Percentiles rank a stretch among this genome's conserved stretches.
phyloP scores from a whole-genome alignment of 2,329 filamentous ascomycete genomes.

The Penicillium freii region DNA sequence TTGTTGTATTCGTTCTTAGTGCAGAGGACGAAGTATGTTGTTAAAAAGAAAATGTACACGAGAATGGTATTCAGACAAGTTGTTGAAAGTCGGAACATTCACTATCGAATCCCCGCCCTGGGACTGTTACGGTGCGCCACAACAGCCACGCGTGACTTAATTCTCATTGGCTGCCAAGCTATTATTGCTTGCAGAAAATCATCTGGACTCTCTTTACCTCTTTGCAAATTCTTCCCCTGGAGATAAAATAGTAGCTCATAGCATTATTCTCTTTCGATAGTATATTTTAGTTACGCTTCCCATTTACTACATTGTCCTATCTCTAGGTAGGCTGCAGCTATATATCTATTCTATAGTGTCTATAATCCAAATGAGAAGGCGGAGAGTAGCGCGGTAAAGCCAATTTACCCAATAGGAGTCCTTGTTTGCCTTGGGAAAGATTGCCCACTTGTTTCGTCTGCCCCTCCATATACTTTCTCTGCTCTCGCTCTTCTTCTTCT shows the following conservation, averaged over 20 bases:
- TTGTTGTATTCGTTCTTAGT: neutral
- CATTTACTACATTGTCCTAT: neutral
- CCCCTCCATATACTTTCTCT: conserved; percentile 9
- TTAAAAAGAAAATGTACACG: neutral
- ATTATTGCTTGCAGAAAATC: neutral
- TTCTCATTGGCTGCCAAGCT: neutral
- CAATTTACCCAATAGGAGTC: neutral
- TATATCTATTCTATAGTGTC: neutral
- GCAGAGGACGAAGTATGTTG: neutral
- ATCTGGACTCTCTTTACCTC: neutral
- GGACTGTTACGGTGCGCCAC: neutral
- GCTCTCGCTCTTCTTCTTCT: neutral
- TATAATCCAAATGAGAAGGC: neutral
- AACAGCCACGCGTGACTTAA: neutral
- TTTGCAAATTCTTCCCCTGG: neutral
- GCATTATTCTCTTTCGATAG: neutral
- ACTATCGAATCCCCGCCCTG: conserved; percentile 1
- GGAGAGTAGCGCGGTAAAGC: neutral
- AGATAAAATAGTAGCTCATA: neutral
- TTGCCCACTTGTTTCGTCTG: conserved; percentile 5
- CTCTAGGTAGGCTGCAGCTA: no score
- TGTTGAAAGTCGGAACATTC: neutral
- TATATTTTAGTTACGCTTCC: neutral
- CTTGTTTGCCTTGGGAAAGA: neutral
- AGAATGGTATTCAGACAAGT: neutral